These are phyloP conservation scores for Daedalea quercina DNA, from an alignment of 768 basidiomycete species.

Conservation along the genomic window DNA sequence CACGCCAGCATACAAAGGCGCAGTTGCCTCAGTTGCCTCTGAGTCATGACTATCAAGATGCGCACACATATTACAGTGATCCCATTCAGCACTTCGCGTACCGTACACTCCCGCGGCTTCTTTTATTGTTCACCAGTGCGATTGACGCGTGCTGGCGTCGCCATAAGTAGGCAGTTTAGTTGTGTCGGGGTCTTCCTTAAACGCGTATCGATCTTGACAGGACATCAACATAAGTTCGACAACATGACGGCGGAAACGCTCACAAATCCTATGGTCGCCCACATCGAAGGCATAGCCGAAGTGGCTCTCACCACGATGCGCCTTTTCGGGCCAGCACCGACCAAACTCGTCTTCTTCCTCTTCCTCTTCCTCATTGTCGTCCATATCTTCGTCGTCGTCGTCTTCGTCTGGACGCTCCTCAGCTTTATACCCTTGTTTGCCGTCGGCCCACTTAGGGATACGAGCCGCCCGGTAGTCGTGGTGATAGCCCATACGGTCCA, in stretches of 20 bases:
- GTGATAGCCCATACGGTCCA: constrained; percentile 20
- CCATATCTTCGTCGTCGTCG: background rate
- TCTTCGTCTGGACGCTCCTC: background rate
- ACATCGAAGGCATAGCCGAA: constrained; percentile 32
- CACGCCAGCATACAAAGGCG: too few relatives aligned
- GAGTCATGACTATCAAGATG: too few relatives aligned
- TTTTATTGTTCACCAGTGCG: too few relatives aligned
- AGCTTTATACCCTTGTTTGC: constrained; percentile 1
- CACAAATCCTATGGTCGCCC: constrained; percentile 29
- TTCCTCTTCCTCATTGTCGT: constrained; percentile 1
- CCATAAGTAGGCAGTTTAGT: background rate
- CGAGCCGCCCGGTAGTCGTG: constrained; percentile 20
- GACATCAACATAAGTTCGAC: background rate
- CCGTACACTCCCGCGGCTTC: too few relatives aligned
- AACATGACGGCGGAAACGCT: constrained; percentile 7
- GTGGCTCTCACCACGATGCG: constrained; percentile 20
- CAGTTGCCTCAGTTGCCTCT: too few relatives aligned
- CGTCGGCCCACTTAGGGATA: constrained; percentile 10
- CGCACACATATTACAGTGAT: too few relatives aligned
- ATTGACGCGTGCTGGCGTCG: too few relatives aligned
- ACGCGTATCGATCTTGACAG: constrained; percentile 1
- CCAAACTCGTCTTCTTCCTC: constrained; percentile 19
- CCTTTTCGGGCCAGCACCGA: constrained; percentile 27
- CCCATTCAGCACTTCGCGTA: too few relatives aligned
- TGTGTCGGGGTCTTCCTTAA: constrained; percentile 1